These are phyloP conservation scores for Pichia cephalocereana DNA, from an alignment of 805 yeast genomes.

Conservation along the genomic window DNA sequence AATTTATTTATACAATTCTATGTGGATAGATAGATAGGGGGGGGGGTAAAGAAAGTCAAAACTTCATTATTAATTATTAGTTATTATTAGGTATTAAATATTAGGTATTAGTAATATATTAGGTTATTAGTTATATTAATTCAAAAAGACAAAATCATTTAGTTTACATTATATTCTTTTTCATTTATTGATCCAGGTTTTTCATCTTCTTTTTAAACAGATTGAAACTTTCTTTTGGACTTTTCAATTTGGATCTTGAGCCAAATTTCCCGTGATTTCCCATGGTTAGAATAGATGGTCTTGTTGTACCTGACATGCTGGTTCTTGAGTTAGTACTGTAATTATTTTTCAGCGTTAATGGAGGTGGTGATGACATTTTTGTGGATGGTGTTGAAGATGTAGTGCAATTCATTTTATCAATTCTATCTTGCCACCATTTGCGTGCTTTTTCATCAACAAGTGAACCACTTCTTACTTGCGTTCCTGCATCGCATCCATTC, in stretches of 20 bases:
- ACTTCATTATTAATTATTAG: too few species aligned
- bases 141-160: too few species aligned
- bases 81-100: too few species aligned
- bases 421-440: slow-evolving; percentile 43
- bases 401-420: slow-evolving; percentile 24
- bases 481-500: slow-evolving; percentile 45
- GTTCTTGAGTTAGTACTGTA: background rate
- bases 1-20: too few species aligned
- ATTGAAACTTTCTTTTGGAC: slow-evolving; percentile 15
- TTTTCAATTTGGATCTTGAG: slow-evolving; percentile 1
- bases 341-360: background rate
- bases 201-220: slow-evolving; percentile 18
- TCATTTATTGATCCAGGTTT: slow-evolving; percentile 1
- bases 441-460: slow-evolving; percentile 29
- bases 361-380: background rate
- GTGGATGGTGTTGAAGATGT: background rate
- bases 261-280: background rate
- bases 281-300: background rate
- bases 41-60: too few species aligned
- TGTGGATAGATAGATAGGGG: too few species aligned
- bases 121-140: too few species aligned
- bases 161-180: background rate
- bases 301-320: background rate
- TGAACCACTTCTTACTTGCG: slow-evolving; percentile 12
- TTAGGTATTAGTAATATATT: too few species aligned